Percentiles rank a stretch among this genome's conserved stretches.
phyloP scores from a whole-genome alignment of 2,329 filamentous ascomycete species.

The Onygenales sp. region DNA sequence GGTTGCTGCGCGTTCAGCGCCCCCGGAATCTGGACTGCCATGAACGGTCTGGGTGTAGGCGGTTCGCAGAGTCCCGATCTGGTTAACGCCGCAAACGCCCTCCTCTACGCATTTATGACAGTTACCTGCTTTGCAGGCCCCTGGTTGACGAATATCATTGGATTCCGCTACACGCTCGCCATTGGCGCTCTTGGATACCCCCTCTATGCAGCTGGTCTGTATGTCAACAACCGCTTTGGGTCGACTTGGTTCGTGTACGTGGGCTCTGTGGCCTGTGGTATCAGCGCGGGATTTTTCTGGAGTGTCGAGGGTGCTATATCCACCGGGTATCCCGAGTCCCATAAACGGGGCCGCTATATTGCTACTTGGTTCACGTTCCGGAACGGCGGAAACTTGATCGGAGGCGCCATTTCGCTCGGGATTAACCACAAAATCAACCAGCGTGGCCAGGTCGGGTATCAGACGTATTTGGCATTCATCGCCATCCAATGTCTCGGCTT shows the following conservation, averaged over 20 bases:
- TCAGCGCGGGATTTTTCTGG: constrained; percentile 61
- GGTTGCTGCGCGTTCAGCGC: constrained; percentile 62
- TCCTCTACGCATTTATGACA: constrained; percentile 57
- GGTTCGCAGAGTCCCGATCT: constrained; percentile 56
- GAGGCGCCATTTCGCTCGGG: constrained; percentile 42
- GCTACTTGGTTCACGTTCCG: constrained; percentile 32
- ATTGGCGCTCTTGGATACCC: constrained; percentile 64
- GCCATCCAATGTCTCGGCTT: constrained; percentile 40
- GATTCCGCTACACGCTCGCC: constrained; percentile 62
- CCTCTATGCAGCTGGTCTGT: constrained; percentile 61
- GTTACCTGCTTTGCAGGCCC: constrained; percentile 26
- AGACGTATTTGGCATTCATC: constrained; percentile 39
- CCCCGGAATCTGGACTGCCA: constrained; percentile 62
- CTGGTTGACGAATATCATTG: constrained; percentile 52
- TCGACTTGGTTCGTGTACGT: constrained; percentile 54
- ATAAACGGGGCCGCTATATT: constrained; percentile 54
- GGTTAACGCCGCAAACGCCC: constrained; percentile 60
- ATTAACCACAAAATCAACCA: constrained; percentile 34
- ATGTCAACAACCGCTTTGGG: constrained; percentile 43
- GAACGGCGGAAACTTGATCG: constrained; percentile 37
- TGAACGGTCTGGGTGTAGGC: constrained; percentile 64
- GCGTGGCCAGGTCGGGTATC: constrained; percentile 6
- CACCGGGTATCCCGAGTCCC: constrained; percentile 61
- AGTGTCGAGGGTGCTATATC: constrained; percentile 66
- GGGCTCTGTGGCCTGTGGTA: constrained; percentile 59